A percentile compares a stretch with the other conserved stretches of the same genome.
These are phyloP conservation scores for Lasiodiplodia citricola DNA, from an alignment of 2,329 filamentous ascomycete genomes.

Conservation along the genomic window DNA sequence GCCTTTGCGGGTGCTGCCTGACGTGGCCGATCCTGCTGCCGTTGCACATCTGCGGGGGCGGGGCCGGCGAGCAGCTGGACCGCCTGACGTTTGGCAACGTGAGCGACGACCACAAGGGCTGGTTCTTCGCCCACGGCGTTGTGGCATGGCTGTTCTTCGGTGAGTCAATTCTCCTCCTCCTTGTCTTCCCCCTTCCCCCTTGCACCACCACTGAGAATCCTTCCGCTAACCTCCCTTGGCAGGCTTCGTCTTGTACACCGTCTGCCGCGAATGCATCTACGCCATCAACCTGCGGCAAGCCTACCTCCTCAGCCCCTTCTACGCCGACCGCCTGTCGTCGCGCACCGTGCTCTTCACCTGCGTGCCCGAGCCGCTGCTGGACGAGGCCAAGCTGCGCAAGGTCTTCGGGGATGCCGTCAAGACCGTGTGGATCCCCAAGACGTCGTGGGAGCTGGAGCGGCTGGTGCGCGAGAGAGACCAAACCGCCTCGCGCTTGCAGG, in stretches of 20 bases:
- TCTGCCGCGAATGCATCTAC: slow-evolving; percentile 87
- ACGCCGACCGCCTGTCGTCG: slow-evolving; percentile 84
- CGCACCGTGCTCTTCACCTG: slow-evolving; percentile 78
- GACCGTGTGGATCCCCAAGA: slow-evolving; percentile 11
- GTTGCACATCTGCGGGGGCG: slow-evolving; percentile 82
- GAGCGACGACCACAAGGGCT: slow-evolving; percentile 59
- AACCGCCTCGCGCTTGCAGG: slow-evolving; percentile 14
- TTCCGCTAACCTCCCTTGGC: neutral
- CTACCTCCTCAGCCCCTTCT: slow-evolving; percentile 83
- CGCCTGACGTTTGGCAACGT: slow-evolving; percentile 82
- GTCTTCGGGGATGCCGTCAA: slow-evolving; percentile 17
- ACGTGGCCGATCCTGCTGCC: slow-evolving; percentile 91
- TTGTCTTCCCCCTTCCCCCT: no score
- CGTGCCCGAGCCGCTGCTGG: slow-evolving; percentile 10
- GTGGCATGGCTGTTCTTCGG: slow-evolving; percentile 81
- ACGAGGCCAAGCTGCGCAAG: slow-evolving; percentile 22
- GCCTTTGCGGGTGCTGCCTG: slow-evolving; percentile 80
- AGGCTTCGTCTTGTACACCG: slow-evolving; percentile 83
- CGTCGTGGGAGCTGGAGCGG: slow-evolving; percentile 18
- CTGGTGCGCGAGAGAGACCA: slow-evolving; percentile 18
- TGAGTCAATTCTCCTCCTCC: slow-evolving; percentile 35
- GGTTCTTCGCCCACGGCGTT: slow-evolving; percentile 81
- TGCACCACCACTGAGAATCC: no score
- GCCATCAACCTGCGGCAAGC: slow-evolving; percentile 93
- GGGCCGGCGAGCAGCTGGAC: slow-evolving; percentile 69